Base-by-base conservation (phyloP, 305 asterid genomes). In the Fraxinus albicans region DNA sequence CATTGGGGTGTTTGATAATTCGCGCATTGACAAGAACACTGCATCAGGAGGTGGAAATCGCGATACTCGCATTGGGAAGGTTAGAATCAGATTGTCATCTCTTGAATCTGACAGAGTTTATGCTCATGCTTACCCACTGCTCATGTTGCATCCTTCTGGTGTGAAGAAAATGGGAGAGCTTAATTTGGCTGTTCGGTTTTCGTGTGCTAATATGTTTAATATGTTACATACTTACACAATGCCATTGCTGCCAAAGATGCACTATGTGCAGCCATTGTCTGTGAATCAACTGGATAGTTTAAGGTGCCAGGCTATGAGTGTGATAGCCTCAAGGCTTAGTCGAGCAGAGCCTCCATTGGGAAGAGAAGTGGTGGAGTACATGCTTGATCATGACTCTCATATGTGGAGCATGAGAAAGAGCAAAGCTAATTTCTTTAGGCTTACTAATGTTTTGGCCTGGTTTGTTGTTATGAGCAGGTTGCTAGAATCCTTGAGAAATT, bases 331-430 rank as follows among this genome's bases (percentile, higher is more conserved):
- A 19, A 70, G 82, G 67, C 42, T 80, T 13, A 67, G 81, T 21
- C 55, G 87, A 35, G 84, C 87, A 15, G 87, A 84, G 79, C 87
- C 87, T 47, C 87, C 87, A 3, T 58, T 84, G 75, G 53, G 84
- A 47, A 84, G 73, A 60, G 87, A 84, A 40, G 82, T 84, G 25
- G 84, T 84, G 15, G 87, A 80, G 73, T 67, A 76, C 81, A 80
- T 84, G 84, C 34, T 65, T 3, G 86, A 84, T 27, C 84, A 65
- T n/a, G 83, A 65, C 31, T 80, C 86, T 6, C 81, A 79, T 47
- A 34, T 84, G 81, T 84, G 86, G 86, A 84, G 86, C 78, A 80
- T 84, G 86, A 60, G 86, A 40, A 63, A 72, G 25, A 84, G 86
- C 81, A 84, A 84, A 38, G 86, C 86, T 21, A 84, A 84, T 29